Conservation (phyloP, 2,329 filamentous ascomycete species). For the Epichloe uncinata region DNA sequence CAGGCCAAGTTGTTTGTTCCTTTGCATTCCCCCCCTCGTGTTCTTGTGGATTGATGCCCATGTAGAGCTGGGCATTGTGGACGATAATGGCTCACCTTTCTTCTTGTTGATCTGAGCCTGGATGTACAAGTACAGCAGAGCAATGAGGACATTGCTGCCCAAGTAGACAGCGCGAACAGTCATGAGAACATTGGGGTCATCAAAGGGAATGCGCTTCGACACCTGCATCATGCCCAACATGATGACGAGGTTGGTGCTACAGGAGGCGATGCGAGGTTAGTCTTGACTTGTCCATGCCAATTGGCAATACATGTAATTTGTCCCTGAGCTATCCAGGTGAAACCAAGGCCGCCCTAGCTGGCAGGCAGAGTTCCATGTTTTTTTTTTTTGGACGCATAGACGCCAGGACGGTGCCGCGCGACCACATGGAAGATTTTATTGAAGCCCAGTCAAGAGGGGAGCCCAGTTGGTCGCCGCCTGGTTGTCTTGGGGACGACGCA, state of each 20-base stretch:
- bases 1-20: neutral
- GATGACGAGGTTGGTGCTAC: slow-evolving; percentile 83
- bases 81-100: slow-evolving; percentile 57
- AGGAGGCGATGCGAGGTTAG: slow-evolving; percentile 10
- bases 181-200: slow-evolving; percentile 56
- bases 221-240: slow-evolving; percentile 98
- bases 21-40: neutral
- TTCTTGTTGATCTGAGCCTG: slow-evolving; percentile 83
- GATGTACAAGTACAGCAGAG: slow-evolving; percentile 72
- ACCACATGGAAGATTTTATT: neutral
- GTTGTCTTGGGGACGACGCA: neutral
- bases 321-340: neutral
- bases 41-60: neutral
- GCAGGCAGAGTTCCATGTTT: neutral
- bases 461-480: neutral
- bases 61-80: neutral
- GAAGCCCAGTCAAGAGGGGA: neutral
- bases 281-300: neutral
- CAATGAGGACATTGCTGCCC: slow-evolving; percentile 66
- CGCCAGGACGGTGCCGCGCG: neutral
- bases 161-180: slow-evolving; percentile 41
- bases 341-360: neutral
- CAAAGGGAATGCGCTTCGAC: slow-evolving; percentile 88
- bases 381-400: neutral
- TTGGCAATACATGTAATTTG: neutral